These are phyloP conservation scores for Saturnispora halmiae DNA, from an alignment of 805 yeast genomes.

Conservation along the genomic window DNA sequence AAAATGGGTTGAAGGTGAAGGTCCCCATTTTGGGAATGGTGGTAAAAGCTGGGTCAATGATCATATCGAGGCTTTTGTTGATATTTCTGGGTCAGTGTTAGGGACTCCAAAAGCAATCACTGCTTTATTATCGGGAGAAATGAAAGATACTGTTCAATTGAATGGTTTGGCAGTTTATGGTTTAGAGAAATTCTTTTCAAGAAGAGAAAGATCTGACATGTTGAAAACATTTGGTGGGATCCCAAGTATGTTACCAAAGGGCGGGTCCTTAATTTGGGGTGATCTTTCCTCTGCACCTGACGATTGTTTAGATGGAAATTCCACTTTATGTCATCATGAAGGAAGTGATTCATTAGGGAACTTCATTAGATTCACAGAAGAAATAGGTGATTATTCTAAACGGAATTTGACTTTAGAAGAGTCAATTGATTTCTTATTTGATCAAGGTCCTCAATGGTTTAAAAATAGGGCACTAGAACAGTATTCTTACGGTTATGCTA, in stretches of 20 bases:
- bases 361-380: constrained; percentile 56
- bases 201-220: constrained; percentile 82
- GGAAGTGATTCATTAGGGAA: constrained; percentile 47
- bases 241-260: constrained; percentile 94
- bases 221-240: constrained; percentile 86
- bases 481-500: constrained; percentile 74
- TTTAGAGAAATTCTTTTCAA: constrained; percentile 83
- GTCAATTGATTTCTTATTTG: constrained; percentile 57
- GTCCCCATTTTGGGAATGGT: constrained; percentile 79
- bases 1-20: constrained; percentile 94
- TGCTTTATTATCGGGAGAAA: constrained; percentile 91
- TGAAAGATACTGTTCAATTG: constrained; percentile 94
- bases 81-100: constrained; percentile 79
- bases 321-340: constrained; percentile 13
- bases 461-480: constrained; percentile 51
- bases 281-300: constrained; percentile 57
- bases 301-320: constrained; percentile 32
- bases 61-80: constrained; percentile 70
- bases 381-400: constrained; percentile 34
- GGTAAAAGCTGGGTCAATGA: constrained; percentile 83
- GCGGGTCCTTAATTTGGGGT: constrained; percentile 91
- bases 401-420: constrained; percentile 55
- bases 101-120: constrained; percentile 95
- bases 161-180: constrained; percentile 92
- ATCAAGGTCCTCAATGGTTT: constrained; percentile 72